Evolutionary conservation across 495 filamentous ascomycete species (phyloP), one percentile per base, ranked within the genome.

Genomic region (Xylaria nigripes): DNA sequence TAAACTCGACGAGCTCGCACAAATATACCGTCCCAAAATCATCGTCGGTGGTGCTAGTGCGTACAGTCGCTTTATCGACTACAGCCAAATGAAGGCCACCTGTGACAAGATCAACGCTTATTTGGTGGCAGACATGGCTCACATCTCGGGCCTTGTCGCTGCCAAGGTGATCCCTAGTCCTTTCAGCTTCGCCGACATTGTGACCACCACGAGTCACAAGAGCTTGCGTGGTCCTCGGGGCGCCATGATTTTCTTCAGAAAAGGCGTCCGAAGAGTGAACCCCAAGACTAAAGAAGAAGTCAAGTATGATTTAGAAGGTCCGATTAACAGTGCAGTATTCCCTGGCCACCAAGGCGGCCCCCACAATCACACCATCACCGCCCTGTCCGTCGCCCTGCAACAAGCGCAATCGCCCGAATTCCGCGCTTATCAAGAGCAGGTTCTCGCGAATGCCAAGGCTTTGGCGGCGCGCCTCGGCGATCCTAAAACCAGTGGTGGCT

Each of bases 191-290:
- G 86, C 88, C 42, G 93, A 98, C 65, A 83, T 98, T 45, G 94
- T 98, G 54, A 97, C 93, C 36, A 98, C 93, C n/a, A 98, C 93
- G 40, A 94, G 86, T 40, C 93, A 98, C 80, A 98, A 98, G 75
- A 95, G 89, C 34, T 79, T 98, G 21, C 88, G 93, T 57, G 93
- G 93, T 12, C 93, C 93, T 18, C 84, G 93, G 40, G 93, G 93
- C 41, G 93, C 93, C 51, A 89, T 98, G 84, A 98, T 98, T 70
- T 98, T 98, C 80, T 97, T 83, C 81, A 86, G 93, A 56, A 90
- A 86, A 62, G 93, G 93, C 46, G 84, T 96, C 34, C 81, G 93
- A 51, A 80, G 84, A 68, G 86, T 84, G 22, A 84, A 95, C 65
- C 72, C 80, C 48, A 96, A 96, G 77, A 90, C 86, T 56, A 90